Percentiles rank a stretch among this genome's conserved stretches.
phyloP scores from a whole-genome alignment of 2,329 filamentous ascomycete genomes.

The Fusarium secorum region DNA sequence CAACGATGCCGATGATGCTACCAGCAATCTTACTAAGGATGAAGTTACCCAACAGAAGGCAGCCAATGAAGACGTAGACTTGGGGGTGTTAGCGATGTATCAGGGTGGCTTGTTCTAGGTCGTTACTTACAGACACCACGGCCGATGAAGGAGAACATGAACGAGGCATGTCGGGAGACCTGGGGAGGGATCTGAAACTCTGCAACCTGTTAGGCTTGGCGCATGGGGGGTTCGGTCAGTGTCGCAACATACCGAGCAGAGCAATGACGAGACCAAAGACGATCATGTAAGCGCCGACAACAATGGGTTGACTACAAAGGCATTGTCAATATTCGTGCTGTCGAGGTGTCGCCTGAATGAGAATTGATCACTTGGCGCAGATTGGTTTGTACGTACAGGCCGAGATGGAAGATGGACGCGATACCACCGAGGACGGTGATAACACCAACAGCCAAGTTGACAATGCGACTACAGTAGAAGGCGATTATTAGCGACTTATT shows the following conservation, averaged over 20 bases:
- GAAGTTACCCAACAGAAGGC: constrained; percentile 75
- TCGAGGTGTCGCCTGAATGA: not conserved
- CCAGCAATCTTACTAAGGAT: constrained; percentile 79
- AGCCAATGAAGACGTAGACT: constrained; percentile 98
- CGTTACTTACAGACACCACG: constrained; percentile 85
- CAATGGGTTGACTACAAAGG: constrained; percentile 56
- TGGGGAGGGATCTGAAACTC: constrained; percentile 97
- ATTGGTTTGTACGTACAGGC: constrained; percentile 60
- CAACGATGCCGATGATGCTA: constrained; percentile 77
- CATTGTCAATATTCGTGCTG: constrained; percentile 24
- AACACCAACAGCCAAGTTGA: constrained; percentile 88
- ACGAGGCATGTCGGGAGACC: constrained; percentile 91
- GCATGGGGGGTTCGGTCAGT: not conserved
- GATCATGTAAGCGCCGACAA: constrained; percentile 87
- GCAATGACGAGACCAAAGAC: constrained; percentile 84
- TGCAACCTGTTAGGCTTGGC: constrained; percentile 43
- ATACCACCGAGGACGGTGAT: constrained; percentile 89
- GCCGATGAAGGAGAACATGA: constrained; percentile 97
- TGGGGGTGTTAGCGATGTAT: not conserved
- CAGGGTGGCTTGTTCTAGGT: fast-evolving
- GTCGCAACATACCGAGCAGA: constrained; percentile 62
- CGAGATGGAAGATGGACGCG: constrained; percentile 70
- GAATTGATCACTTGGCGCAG: not conserved
- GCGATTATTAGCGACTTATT: constrained; percentile 48
- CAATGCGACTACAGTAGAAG: constrained; percentile 75